Base-by-base conservation (phyloP, 73 alveolate species). In the Durusdinium trenchii region DNA sequence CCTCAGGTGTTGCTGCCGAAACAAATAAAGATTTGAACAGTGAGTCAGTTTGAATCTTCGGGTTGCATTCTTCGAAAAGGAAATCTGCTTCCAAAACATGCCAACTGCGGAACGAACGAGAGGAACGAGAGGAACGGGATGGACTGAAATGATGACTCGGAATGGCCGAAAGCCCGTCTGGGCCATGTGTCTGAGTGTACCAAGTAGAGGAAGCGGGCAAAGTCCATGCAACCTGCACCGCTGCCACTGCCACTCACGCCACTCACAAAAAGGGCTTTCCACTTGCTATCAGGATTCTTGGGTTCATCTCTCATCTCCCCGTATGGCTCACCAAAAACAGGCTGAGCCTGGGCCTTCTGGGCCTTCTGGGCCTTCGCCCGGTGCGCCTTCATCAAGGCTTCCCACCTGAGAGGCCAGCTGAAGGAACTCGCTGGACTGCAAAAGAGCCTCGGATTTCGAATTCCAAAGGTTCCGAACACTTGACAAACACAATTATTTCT, bases 141-240 rank as follows among this genome's bases (percentile, higher is more conserved):
- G n/a, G n/a, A n/a, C n/a, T n/a, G n/a, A n/a, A n/a, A n/a, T n/a
- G n/a, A n/a, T n/a, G n/a, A n/a, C n/a, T n/a, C n/a, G n/a, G n/a
- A n/a, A n/a, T n/a, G n/a, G n/a, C n/a, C n/a, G n/a, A n/a, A n/a
- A n/a, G n/a, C n/a, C 9, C 18, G 52, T 36, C 28, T 18, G 6
- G 51, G 84, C 51, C 51, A 40, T 35, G 69, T 38, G 10, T 32
- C 96, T 2, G 96, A 73, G 43, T 69, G 89, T 26, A 91, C 98
- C 46, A 91, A 45, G 42, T 52, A 36, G n/a, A 91, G 90, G 89
- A 91, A 91, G 45, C 82, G 87, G 36, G 61, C 32, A 45, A 91
- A 91, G 57, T 91, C 98, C 98, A 91, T 69, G 76, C 89, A 91
- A n/a, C 98, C 98, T 91, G 78, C 91, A 20, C 0, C 18, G 87